Percentiles rank a stretch among this genome's conserved stretches.
Evolutionary conservation across 805 yeast genomes (phyloP).

Genomic region (Candida boleticola): DNA sequence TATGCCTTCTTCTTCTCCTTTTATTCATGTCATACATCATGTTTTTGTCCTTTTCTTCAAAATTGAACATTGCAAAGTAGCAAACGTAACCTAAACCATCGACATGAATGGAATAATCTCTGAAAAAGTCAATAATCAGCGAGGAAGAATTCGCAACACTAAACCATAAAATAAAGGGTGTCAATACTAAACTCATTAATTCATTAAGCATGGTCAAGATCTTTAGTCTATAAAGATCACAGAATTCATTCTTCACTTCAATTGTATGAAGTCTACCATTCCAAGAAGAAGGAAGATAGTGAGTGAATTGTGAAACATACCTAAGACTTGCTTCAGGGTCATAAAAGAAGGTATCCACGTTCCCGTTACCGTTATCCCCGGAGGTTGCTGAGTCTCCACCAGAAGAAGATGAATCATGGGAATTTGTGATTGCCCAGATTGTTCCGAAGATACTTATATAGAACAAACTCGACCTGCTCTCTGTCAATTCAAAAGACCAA

Average conservation of each 20-base stretch:
- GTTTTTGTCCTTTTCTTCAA: constrained; percentile 55
- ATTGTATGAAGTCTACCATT: constrained; percentile 81
- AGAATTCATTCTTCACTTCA: constrained; percentile 79
- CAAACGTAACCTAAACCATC: constrained; percentile 96
- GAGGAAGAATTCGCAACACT: constrained; percentile 73
- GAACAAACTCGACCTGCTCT: constrained; percentile 77
- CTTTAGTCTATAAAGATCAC: constrained; percentile 72
- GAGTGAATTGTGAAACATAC: constrained; percentile 83
- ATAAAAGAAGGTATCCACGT: constrained; percentile 50
- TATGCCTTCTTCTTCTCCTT: constrained; percentile 13
- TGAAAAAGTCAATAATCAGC: constrained; percentile 80
- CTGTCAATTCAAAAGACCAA: constrained; percentile 82
- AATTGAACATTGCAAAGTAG: constrained; percentile 88
- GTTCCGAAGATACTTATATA: constrained; percentile 89
- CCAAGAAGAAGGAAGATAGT: constrained; percentile 87
- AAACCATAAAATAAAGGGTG: constrained; percentile 90
- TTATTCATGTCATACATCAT: constrained; percentile 36
- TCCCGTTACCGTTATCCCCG: constrained; percentile 11
- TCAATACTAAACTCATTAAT: constrained; percentile 72
- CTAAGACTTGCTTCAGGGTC: constrained; percentile 88
- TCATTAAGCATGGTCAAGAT: constrained; percentile 72
- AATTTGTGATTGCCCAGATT: constrained; percentile 68
- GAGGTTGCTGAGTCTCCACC: constrained; percentile 15
- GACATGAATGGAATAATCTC: constrained; percentile 86
- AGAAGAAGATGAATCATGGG: constrained; percentile 1